Evolutionary conservation across 2,329 filamentous ascomycete genomes (phyloP).

Genomic region (Escovopsis weberi): DNA sequence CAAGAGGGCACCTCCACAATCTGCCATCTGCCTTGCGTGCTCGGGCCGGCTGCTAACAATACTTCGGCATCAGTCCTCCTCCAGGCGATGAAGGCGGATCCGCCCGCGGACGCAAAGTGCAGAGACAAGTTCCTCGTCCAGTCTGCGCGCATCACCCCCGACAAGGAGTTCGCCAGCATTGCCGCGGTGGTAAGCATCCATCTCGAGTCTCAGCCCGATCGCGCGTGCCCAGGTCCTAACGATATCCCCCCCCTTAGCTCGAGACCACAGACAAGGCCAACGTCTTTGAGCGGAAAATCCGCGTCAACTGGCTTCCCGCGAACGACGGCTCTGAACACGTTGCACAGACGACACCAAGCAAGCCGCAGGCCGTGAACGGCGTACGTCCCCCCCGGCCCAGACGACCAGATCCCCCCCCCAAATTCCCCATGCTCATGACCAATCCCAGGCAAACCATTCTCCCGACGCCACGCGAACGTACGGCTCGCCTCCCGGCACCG

Average conservation of each 20-base stretch:
- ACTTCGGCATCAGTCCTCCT: slow-evolving; percentile 68
- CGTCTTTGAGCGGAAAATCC: slow-evolving; percentile 90
- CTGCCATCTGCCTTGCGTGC: neutral
- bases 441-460: slow-evolving; percentile 24
- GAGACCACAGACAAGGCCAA: slow-evolving; percentile 60
- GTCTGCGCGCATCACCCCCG: slow-evolving; percentile 67
- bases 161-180: slow-evolving; percentile 73
- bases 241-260: slow-evolving; percentile 51
- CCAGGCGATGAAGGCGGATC: slow-evolving; percentile 96
- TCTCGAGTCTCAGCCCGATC: neutral
- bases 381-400: no score
- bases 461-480: slow-evolving; percentile 30
- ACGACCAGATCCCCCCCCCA: no score
- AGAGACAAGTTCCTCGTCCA: slow-evolving; percentile 97
- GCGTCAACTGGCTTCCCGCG: slow-evolving; percentile 68
- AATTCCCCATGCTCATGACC: no score
- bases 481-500: slow-evolving; percentile 27
- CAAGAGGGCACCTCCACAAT: no score
- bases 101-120: slow-evolving; percentile 73
- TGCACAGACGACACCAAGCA: slow-evolving; percentile 25
- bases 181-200: slow-evolving; percentile 55
- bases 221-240: neutral
- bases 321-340: slow-evolving; percentile 25
- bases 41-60: slow-evolving; percentile 8
- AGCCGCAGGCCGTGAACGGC: slow-evolving; percentile 23